Evolutionary conservation across 352 stramenopile genomes (phyloP).

Genomic region (Phytophthora multivora): DNA sequence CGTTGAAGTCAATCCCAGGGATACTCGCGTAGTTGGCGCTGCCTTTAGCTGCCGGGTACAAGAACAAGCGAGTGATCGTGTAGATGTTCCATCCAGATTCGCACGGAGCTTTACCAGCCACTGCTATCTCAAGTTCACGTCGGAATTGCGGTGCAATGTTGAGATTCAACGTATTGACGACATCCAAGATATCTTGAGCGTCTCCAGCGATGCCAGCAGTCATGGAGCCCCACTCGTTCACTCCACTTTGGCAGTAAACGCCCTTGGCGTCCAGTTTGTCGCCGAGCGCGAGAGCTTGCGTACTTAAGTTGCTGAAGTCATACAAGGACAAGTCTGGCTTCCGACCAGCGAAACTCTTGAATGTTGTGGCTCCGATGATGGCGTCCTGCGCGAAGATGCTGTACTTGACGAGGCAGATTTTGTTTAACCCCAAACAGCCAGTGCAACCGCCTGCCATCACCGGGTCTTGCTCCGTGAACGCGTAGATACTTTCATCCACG

Average conservation of each 20-base stretch:
- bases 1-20: conserved; percentile 32
- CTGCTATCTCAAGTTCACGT: conserved; percentile 24
- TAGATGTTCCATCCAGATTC: conserved; percentile 30
- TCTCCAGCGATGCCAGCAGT: conserved; percentile 20
- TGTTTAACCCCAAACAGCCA: conserved; percentile 21
- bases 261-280: conserved; percentile 22
- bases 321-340: conserved; percentile 29
- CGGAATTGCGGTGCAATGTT: conserved; percentile 27
- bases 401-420: conserved; percentile 30
- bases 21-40: conserved; percentile 32
- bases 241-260: conserved; percentile 28
- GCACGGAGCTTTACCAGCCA: conserved; percentile 17
- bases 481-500: conserved; percentile 33
- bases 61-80: conserved; percentile 23
- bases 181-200: conserved; percentile 26
- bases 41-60: conserved; percentile 27
- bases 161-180: conserved; percentile 20
- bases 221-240: conserved; percentile 36
- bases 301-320: conserved; percentile 23
- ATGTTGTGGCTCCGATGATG: conserved; percentile 26
- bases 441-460: conserved; percentile 29
- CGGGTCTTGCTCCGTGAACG: conserved; percentile 29
- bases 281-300: conserved; percentile 14
- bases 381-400: conserved; percentile 29
- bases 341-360: conserved; percentile 25